phyloP scores from a whole-genome alignment of 805 yeast species.

The Groenewaldozyma salmanticensis region DNA sequence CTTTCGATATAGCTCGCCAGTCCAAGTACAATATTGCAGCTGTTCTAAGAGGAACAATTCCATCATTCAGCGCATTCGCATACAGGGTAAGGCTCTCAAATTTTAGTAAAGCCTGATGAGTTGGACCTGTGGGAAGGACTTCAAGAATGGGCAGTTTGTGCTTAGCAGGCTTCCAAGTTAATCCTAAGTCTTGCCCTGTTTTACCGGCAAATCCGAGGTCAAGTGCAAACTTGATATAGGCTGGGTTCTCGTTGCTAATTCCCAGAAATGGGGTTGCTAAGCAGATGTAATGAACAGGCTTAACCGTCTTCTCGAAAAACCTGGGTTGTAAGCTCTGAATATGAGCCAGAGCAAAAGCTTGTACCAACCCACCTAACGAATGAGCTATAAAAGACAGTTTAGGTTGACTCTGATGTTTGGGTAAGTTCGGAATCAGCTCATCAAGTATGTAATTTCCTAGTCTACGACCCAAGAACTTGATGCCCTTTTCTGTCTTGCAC shows the following conservation, averaged over 20 bases:
- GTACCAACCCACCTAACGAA: constrained; percentile 88
- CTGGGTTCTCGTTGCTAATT: constrained; percentile 78
- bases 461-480: constrained; percentile 71
- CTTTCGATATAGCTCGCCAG: constrained; percentile 61
- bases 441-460: constrained; percentile 64
- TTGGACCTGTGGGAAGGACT: constrained; percentile 66
- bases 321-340: constrained; percentile 53
- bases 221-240: constrained; percentile 71
- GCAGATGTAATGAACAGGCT: constrained; percentile 71
- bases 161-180: constrained; percentile 34
- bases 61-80: constrained; percentile 87
- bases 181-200: constrained; percentile 84
- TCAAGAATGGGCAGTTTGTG: constrained; percentile 55
- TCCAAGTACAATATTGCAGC: constrained; percentile 79
- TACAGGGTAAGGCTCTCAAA: constrained; percentile 71
- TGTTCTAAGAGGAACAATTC: constrained; percentile 90
- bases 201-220: constrained; percentile 86
- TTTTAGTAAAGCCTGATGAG: constrained; percentile 48
- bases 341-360: constrained; percentile 83
- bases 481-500: constrained; percentile 83
- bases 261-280: constrained; percentile 88
- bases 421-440: constrained; percentile 37
- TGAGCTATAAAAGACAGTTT: constrained; percentile 85
- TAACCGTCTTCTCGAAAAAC: constrained; percentile 47
- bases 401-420: constrained; percentile 18